Conservation (phyloP, 257 asterid genomes). For the Forsythia viridissima region DNA sequence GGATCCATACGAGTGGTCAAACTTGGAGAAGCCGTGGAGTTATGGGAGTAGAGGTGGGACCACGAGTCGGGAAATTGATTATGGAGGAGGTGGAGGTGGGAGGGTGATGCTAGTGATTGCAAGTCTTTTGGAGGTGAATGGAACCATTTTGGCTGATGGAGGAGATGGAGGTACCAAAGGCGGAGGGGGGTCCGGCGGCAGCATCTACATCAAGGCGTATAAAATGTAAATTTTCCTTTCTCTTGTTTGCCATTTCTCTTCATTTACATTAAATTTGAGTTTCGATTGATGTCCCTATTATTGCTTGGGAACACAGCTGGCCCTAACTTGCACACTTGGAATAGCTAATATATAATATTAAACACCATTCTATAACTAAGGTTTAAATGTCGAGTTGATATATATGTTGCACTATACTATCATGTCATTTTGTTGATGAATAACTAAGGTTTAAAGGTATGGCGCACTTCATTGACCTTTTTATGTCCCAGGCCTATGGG, state of each 20-base stretch:
- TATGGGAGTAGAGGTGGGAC: constrained; percentile 98
- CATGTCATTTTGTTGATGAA: not conserved
- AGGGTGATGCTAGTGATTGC: constrained; percentile 52
- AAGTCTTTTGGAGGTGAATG: constrained; percentile 76
- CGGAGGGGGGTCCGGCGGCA: constrained; percentile 99
- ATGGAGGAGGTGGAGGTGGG: constrained; percentile 99
- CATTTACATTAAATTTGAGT: not conserved
- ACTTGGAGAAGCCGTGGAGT: constrained; percentile 69
- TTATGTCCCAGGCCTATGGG: not conserved
- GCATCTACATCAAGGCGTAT: constrained; percentile 75
- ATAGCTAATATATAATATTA: not conserved
- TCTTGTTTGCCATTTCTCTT: constrained; percentile 16
- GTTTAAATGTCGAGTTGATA: not conserved
- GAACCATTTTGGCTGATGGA: constrained; percentile 85
- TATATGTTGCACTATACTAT: not conserved
- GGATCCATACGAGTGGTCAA: constrained; percentile 87
- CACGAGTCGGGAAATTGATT: constrained; percentile 67
- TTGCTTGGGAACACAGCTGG: not conserved
- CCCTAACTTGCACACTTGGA: not conserved
- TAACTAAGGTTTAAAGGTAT: not conserved
- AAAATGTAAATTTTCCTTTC: constrained; percentile 62
- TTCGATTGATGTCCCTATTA: not conserved
- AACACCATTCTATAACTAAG: constrained; percentile 8
- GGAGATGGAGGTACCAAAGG: constrained; percentile 88
- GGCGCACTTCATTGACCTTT: not conserved